Evolutionary conservation across 306 rosid species (phyloP).

Genomic region (Glycine tomentella): DNA sequence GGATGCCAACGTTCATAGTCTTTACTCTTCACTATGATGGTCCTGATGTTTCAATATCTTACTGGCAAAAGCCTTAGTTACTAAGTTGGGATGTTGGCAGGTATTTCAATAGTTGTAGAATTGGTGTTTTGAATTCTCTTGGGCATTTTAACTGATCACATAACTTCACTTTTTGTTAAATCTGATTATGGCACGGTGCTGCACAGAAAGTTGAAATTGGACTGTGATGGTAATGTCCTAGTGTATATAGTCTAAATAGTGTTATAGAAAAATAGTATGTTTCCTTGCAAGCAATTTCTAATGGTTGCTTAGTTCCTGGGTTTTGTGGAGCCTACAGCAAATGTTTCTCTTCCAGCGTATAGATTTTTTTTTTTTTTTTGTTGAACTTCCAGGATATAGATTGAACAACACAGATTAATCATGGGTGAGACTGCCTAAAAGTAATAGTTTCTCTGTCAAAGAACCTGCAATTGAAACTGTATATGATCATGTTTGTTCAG

Average conservation of each 20-base stretch:
- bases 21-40: slow-evolving; percentile 44
- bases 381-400: too few species aligned
- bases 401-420: too few species aligned
- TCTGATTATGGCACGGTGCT: slow-evolving; percentile 44
- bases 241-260: slow-evolving; percentile 42
- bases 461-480: too few species aligned
- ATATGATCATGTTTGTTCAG: too few species aligned
- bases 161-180: neutral
- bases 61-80: slow-evolving; percentile 41
- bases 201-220: slow-evolving; percentile 45
- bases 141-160: slow-evolving; percentile 31
- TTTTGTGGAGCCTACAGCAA: slow-evolving; percentile 52
- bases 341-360: too few species aligned
- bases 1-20: slow-evolving; percentile 37
- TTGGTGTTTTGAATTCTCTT: slow-evolving; percentile 26
- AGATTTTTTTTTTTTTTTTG: too few species aligned
- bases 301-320: slow-evolving; percentile 42
- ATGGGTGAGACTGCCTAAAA: too few species aligned
- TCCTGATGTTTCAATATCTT: slow-evolving; percentile 37
- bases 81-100: slow-evolving; percentile 21
- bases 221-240: slow-evolving; percentile 48
- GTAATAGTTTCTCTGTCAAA: too few species aligned
- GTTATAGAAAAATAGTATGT: slow-evolving; percentile 35
- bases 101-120: slow-evolving; percentile 30
- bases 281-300: slow-evolving; percentile 40